Conservation (phyloP, 371 early-diverging fungal species). For the Rhizomucor miehei region DNA sequence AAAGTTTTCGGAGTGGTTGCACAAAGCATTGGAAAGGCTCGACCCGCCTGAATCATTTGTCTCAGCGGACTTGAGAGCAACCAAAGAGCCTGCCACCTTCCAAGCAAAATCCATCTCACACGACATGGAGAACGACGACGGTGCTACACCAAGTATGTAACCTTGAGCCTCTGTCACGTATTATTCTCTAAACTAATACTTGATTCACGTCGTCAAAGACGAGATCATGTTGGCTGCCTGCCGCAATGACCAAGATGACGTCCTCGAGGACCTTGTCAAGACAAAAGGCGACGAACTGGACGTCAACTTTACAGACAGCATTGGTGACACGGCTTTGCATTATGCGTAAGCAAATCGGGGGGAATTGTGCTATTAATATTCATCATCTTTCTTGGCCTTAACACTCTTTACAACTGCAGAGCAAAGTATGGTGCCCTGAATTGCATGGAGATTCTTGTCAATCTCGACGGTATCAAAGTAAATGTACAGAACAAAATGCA, state of each 20-base stretch:
- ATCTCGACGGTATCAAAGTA: constrained; percentile 38
- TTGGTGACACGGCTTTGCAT: constrained; percentile 65
- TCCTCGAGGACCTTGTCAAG: constrained; percentile 43
- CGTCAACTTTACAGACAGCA: constrained; percentile 56
- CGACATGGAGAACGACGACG: too few relatives aligned
- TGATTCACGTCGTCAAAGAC: constrained; percentile 21
- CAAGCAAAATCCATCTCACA: too few relatives aligned
- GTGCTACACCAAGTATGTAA: too few relatives aligned
- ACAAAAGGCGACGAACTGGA: constrained; percentile 33
- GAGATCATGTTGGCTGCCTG: constrained; percentile 61
- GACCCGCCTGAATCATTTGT: too few relatives aligned
- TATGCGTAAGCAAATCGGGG: constrained; percentile 66
- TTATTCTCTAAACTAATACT: too few relatives aligned
- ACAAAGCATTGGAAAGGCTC: too few relatives aligned
- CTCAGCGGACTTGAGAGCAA: too few relatives aligned
- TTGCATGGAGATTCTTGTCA: constrained; percentile 54
- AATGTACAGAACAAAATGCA: constrained; percentile 49
- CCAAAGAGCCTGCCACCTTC: too few relatives aligned
- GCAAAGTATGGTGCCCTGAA: constrained; percentile 55
- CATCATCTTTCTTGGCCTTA: too few relatives aligned
- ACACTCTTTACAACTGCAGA: constrained; percentile 22
- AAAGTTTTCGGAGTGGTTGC: too few relatives aligned
- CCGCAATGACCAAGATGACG: constrained; percentile 57
- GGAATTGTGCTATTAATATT: too few relatives aligned
- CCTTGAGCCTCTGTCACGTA: too few relatives aligned